Percentiles rank a stretch among this genome's conserved stretches.
Evolutionary conservation across 495 filamentous ascomycete genomes (phyloP).

Genomic region (Recurvomyces mirabilis): DNA sequence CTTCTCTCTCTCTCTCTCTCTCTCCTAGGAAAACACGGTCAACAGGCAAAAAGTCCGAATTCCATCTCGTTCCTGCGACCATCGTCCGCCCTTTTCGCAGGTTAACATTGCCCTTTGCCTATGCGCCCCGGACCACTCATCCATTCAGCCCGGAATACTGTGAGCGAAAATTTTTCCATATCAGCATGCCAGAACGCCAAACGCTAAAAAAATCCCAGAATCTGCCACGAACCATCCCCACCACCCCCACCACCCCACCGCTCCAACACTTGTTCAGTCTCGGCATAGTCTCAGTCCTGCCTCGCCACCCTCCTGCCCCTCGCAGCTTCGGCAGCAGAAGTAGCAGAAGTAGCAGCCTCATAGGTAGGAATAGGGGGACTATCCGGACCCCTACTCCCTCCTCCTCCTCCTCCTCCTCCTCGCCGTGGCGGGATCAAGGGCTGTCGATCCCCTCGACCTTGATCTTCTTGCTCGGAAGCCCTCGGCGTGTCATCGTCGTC

Average conservation of each 20-base stretch:
- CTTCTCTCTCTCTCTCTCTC: too few species aligned
- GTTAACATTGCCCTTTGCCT: too few species aligned
- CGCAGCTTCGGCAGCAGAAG: slow-evolving; percentile 7
- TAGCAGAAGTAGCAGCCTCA: slow-evolving; percentile 25
- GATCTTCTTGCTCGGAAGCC: background rate
- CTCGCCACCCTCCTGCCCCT: slow-evolving; percentile 23
- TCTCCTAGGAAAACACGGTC: too few species aligned
- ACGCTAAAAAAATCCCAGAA: slow-evolving; percentile 4
- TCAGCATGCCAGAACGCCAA: background rate
- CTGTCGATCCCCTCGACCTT: slow-evolving; percentile 3
- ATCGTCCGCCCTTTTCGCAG: too few species aligned
- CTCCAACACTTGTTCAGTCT: background rate
- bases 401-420: too few species aligned
- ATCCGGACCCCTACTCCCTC: background rate
- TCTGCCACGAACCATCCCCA: background rate
- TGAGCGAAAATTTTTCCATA: background rate
- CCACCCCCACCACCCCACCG: background rate
- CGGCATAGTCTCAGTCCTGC: background rate
- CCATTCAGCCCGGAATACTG: too few species aligned
- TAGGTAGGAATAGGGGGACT: slow-evolving; percentile 31
- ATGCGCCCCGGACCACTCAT: too few species aligned
- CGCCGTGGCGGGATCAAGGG: slow-evolving; percentile 5
- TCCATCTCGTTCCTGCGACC: too few species aligned
- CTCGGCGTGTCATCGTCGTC: slow-evolving; percentile 8
- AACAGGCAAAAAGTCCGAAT: too few species aligned